These are phyloP conservation scores for Bonia amplexicaulis DNA, from an alignment of 176 grass and related monocot species.

Conservation along the genomic window DNA sequence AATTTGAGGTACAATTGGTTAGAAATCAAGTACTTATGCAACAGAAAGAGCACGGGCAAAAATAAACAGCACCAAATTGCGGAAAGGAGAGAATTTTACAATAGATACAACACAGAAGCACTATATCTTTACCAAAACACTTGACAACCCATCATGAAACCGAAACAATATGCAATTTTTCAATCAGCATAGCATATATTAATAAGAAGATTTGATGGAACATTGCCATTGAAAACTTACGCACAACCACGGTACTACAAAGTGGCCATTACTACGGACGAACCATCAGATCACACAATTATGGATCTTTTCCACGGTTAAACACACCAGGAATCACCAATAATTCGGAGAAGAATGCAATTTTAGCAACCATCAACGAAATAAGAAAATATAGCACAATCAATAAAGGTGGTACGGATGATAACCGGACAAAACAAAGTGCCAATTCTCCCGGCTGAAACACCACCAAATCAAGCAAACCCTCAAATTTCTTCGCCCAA, in stretches of 20 bases:
- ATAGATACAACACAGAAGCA: neutral
- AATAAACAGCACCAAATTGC: neutral
- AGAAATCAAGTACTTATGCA: neutral
- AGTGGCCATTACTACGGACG: neutral
- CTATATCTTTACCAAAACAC: neutral
- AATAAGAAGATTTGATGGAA: neutral
- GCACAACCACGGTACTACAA: neutral
- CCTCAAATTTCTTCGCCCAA: neutral
- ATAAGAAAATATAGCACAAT: neutral
- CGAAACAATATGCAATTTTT: neutral
- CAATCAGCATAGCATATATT: neutral
- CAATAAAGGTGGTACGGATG: neutral
- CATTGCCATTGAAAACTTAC: neutral
- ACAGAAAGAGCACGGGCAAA: neutral
- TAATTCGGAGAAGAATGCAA: neutral
- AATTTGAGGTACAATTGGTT: neutral
- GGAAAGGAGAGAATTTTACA: neutral
- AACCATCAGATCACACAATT: slow-evolving; percentile 6
- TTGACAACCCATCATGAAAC: neutral
- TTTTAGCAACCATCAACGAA: neutral
- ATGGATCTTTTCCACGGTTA: neutral
- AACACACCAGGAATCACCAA: neutral
- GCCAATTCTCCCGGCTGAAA: neutral
- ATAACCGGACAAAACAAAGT: neutral
- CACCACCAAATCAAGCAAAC: neutral